Evolutionary conservation across 164 flowering plant genomes (phyloP), one percentile per base, ranked within the genome.

Genomic region (Tetrastigma voinierianum): DNA sequence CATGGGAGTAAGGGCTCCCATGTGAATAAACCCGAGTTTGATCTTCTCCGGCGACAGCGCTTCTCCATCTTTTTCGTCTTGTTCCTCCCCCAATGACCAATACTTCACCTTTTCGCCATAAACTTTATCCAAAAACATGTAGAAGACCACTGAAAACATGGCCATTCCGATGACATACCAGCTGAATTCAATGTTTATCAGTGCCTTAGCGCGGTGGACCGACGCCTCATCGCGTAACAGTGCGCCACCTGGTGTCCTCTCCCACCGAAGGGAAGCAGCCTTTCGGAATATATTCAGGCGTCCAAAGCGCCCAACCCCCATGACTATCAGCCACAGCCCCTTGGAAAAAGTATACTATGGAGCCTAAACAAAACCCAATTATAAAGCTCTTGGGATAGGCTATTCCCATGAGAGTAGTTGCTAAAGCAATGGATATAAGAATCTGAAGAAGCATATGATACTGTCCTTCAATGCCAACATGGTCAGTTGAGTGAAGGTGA

Each of bases 271-370:
- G n/a, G 66, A 75, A 77, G 19, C 95, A 91, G 3, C 89, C 95
- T 67, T 89, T 89, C 0, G 89, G 79, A 0, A 86, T 70, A 19
- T 87, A 68, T 10, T 21, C 52, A 1, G 95, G 97, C 0, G 87
- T 89, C 91, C 91, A 93, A 16, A 93, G 80, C 85, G 81, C n/a
- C n/a, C 73, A 66, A 81, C 71, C 19, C 96, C 98, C 90, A 84
- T 86, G 49, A 85, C 58, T 44, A 83, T 80, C 10, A 89, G 68
- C 96, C 98, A 93, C 16, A 82, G 57, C n/a, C 2, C 96, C 98
- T 75, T 89, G 96, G 62, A n/a, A 82, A 85, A 2, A 80, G 0
- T 19, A 93, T 84, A 61, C 92, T 83, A 0, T 82, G 17, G 0
- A 96, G 89, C 76, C 96, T 81, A n/a, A 4, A 87, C 80, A 66